A percentile compares a stretch with the other conserved stretches of the same genome.
Evolutionary conservation across 805 yeast species (phyloP).

Genomic region (Kluyveromyces wickerhamii): DNA sequence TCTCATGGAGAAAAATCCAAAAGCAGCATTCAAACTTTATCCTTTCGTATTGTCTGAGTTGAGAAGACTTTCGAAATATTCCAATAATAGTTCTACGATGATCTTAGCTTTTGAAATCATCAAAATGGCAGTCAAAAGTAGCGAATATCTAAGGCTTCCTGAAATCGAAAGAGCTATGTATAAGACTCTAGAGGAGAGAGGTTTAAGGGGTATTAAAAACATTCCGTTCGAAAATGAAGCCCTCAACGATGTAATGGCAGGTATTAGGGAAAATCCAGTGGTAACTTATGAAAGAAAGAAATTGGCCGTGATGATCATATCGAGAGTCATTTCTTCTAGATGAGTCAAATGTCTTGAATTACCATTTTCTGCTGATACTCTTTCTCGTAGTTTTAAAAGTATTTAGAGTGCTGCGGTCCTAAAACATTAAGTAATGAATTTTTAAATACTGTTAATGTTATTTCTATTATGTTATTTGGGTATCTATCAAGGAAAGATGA

Average conservation of each 20-base stretch:
- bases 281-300: conserved; percentile 20
- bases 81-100: conserved; percentile 2
- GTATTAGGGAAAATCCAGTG: conserved; percentile 12
- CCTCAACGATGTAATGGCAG: conserved; percentile 8
- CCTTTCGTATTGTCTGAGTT: conserved; percentile 24
- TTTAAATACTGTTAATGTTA: too few relatives aligned
- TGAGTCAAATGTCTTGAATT: not conserved
- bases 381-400: too few relatives aligned
- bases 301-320: conserved; percentile 14
- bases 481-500: too few relatives aligned
- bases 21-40: conserved; percentile 28
- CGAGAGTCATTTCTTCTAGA: conserved; percentile 14
- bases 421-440: too few relatives aligned
- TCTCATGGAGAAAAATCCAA: conserved; percentile 28
- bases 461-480: too few relatives aligned
- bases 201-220: conserved; percentile 12
- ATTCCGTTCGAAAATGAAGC: conserved; percentile 11
- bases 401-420: too few relatives aligned
- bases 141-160: conserved; percentile 25
- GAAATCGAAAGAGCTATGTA: conserved; percentile 16
- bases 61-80: conserved; percentile 22
- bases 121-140: conserved; percentile 22
- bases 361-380: too few relatives aligned
- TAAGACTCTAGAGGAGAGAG: conserved; percentile 19
- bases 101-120: conserved; percentile 28